Evolutionary conservation across 2,329 filamentous ascomycete genomes (phyloP).

Genomic region (Pseudonectria foliicola): DNA sequence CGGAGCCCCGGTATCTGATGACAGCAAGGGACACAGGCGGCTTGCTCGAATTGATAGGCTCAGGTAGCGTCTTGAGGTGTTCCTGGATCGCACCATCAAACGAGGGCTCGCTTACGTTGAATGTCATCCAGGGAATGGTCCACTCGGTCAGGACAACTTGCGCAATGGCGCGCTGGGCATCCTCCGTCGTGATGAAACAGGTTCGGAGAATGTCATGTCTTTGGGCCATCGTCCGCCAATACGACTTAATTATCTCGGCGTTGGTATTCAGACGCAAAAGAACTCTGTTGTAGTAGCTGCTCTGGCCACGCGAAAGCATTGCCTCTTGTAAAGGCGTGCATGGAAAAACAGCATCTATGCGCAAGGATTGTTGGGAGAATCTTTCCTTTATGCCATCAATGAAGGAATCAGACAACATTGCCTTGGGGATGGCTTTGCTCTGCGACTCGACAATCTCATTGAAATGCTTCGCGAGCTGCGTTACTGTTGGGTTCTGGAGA

Average conservation of each 20-base stretch:
- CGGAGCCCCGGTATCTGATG: slow-evolving; percentile 23
- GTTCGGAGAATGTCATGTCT: slow-evolving; percentile 75
- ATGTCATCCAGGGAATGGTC: slow-evolving; percentile 32
- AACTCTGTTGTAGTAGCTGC: slow-evolving; percentile 67
- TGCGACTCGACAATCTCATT: slow-evolving; percentile 1
- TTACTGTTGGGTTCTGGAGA: slow-evolving; percentile 60
- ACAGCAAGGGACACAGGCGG: slow-evolving; percentile 41
- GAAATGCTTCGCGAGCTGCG: slow-evolving; percentile 43
- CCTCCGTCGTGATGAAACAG: slow-evolving; percentile 60
- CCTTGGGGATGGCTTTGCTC: neutral
- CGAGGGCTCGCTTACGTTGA: slow-evolving; percentile 24
- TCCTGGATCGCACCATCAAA: slow-evolving; percentile 31
- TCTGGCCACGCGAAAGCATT: slow-evolving; percentile 57
- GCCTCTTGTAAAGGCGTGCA: slow-evolving; percentile 85
- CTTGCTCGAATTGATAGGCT: slow-evolving; percentile 35
- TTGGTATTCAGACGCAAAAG: slow-evolving; percentile 52
- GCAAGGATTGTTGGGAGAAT: slow-evolving; percentile 25
- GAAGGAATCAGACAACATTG: slow-evolving; percentile 23
- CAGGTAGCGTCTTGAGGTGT: slow-evolving; percentile 33
- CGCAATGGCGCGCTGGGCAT: slow-evolving; percentile 54
- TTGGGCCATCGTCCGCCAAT: slow-evolving; percentile 56
- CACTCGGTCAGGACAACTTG: slow-evolving; percentile 60
- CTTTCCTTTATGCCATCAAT: slow-evolving; percentile 19
- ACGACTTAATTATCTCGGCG: slow-evolving; percentile 40
- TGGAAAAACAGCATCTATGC: slow-evolving; percentile 56